Percentiles rank a stretch among this genome's conserved stretches.
phyloP scores from a whole-genome alignment of 2,329 filamentous ascomycete species.

The Ophiocordyceps camponoti-saundersi region DNA sequence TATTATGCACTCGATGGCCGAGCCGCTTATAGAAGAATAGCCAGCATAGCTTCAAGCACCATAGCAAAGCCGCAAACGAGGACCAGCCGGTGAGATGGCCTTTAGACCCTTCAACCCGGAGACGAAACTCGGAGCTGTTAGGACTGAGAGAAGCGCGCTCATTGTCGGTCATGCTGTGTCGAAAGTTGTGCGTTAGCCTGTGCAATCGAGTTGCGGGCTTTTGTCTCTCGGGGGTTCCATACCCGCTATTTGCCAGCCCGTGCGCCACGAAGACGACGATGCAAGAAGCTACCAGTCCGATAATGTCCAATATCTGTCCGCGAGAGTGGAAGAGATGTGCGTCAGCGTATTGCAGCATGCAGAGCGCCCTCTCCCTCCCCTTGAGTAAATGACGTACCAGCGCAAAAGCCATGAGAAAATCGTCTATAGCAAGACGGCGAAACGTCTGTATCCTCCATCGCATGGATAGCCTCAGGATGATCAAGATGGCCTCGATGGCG shows the following conservation, averaged over 20 bases:
- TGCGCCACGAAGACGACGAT: not conserved
- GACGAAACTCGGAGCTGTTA: not conserved
- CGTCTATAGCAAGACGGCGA: not conserved
- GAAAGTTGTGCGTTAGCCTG: not conserved
- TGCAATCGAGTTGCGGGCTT: not conserved
- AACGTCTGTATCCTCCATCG: not conserved
- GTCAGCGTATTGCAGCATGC: not conserved
- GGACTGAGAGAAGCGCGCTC: not conserved
- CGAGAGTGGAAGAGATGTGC: not conserved
- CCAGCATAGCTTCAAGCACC: conserved; percentile 37
- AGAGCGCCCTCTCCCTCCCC: not conserved
- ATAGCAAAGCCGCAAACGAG: conserved; percentile 32
- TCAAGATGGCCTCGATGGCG: not conserved
- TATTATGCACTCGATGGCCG: conserved; percentile 18
- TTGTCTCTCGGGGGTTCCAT: not conserved
- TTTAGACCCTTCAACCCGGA: conserved; percentile 26
- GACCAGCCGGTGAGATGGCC: conserved; percentile 37
- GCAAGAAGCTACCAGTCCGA: not conserved
- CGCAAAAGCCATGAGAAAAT: not conserved
- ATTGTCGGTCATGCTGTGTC: not conserved
- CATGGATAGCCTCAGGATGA: not conserved
- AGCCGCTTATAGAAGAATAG: conserved; percentile 36
- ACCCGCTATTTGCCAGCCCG: not conserved
- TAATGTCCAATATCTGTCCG: not conserved
- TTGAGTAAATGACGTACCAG: not conserved